Conservation (phyloP, 2,329 filamentous ascomycete genomes). For the Dactylellina haptotyla region DNA sequence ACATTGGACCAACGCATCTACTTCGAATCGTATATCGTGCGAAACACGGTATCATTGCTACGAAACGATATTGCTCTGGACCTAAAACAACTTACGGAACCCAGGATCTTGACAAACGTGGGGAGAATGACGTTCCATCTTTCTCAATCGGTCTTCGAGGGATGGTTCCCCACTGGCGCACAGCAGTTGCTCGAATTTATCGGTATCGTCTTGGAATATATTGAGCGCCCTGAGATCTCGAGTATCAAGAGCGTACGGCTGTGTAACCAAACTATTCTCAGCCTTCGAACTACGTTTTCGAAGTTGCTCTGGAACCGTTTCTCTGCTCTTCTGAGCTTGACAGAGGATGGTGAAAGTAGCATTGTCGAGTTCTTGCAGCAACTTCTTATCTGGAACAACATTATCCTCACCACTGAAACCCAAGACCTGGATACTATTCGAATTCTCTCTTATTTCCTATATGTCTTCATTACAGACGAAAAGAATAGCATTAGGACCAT, state of each 20-base stretch:
- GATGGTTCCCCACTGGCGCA: slow-evolving; percentile 92
- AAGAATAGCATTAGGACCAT: slow-evolving; percentile 58
- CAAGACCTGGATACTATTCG: slow-evolving; percentile 83
- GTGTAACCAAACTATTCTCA: slow-evolving; percentile 82
- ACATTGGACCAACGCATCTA: slow-evolving; percentile 95
- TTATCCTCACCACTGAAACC: slow-evolving; percentile 81
- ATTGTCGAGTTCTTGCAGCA: slow-evolving; percentile 79
- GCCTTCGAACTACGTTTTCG: slow-evolving; percentile 80
- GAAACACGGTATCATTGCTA: slow-evolving; percentile 77
- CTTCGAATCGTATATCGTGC: slow-evolving; percentile 89
- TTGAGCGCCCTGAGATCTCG: slow-evolving; percentile 85
- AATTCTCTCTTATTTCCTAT: slow-evolving; percentile 91
- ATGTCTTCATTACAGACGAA: slow-evolving; percentile 82
- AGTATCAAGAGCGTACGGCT: slow-evolving; percentile 87
- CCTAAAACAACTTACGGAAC: slow-evolving; percentile 78
- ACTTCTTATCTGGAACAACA: slow-evolving; percentile 94
- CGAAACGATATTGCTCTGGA: slow-evolving; percentile 76
- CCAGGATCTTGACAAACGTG: slow-evolving; percentile 85
- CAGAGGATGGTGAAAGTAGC: slow-evolving; percentile 70
- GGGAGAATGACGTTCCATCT: slow-evolving; percentile 82
- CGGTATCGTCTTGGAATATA: slow-evolving; percentile 84
- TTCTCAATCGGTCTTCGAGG: slow-evolving; percentile 90
- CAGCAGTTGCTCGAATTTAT: slow-evolving; percentile 85
- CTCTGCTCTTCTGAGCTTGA: slow-evolving; percentile 59
- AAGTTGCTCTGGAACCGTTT: slow-evolving; percentile 71